These are phyloP conservation scores for Pseudopithomyces chartarum DNA, from an alignment of 2,329 filamentous ascomycete species.

Conservation along the genomic window DNA sequence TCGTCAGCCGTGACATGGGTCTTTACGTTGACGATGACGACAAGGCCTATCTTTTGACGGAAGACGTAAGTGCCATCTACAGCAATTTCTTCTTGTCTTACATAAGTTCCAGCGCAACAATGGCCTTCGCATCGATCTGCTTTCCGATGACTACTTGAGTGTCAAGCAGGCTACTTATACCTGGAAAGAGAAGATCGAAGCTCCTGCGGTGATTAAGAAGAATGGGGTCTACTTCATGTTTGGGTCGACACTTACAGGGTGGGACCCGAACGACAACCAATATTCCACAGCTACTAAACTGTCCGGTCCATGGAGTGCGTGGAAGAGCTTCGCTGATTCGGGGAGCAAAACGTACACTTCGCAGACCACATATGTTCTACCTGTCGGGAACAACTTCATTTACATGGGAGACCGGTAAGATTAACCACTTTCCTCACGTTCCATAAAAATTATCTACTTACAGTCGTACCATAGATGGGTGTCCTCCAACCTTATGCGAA, in stretches of 20 bases:
- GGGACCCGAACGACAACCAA: conserved; percentile 68
- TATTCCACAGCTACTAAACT: conserved; percentile 65
- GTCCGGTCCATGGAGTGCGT: conserved; percentile 64
- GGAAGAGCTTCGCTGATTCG: conserved; percentile 62
- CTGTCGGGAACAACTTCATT: conserved; percentile 52
- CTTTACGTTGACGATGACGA: conserved; percentile 67
- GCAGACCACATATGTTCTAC: conserved; percentile 65
- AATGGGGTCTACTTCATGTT: conserved; percentile 69
- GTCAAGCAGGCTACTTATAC: conserved; percentile 56
- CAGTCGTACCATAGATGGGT: conserved; percentile 63
- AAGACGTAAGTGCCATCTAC: conserved; percentile 56
- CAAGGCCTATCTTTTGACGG: conserved; percentile 64
- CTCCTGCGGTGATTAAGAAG: conserved; percentile 67
- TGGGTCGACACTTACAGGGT: conserved; percentile 55
- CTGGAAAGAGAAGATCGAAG: conserved; percentile 63
- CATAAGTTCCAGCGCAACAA: conserved; percentile 53
- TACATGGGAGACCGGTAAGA: conserved; percentile 60
- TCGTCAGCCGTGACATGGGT: conserved; percentile 63
- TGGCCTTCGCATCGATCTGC: conserved; percentile 62
- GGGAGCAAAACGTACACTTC: conserved; percentile 64
- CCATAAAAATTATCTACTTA: background rate
- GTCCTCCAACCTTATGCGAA: conserved; percentile 61
- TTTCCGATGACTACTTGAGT: conserved; percentile 62
- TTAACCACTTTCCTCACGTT: too few species aligned
- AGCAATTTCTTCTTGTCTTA: background rate